These are phyloP conservation scores for Ilyonectria robusta DNA, from an alignment of 2,329 filamentous ascomycete genomes.

Conservation along the genomic window DNA sequence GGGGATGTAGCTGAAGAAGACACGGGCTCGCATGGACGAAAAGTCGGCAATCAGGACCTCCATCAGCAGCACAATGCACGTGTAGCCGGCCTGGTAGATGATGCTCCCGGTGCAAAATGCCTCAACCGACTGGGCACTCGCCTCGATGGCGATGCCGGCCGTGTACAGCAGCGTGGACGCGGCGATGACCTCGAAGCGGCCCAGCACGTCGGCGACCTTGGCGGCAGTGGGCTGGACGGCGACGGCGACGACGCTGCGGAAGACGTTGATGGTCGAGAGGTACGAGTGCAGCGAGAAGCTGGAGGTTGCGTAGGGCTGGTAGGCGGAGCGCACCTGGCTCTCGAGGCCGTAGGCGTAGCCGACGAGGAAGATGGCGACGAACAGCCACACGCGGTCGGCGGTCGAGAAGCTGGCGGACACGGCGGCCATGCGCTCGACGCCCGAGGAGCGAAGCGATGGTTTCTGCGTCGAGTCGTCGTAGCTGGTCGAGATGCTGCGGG, in stretches of 20 bases:
- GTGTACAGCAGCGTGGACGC: conserved; percentile 71
- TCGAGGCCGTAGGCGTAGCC: conserved; percentile 74
- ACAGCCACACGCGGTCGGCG: conserved; percentile 65
- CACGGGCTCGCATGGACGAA: conserved; percentile 70
- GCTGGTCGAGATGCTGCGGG: neutral
- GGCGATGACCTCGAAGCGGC: conserved; percentile 70
- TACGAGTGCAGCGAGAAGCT: conserved; percentile 67
- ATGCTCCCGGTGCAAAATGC: conserved; percentile 68
- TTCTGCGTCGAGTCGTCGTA: conserved; percentile 20
- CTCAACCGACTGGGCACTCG: conserved; percentile 62
- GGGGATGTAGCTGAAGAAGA: conserved; percentile 75
- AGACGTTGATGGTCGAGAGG: conserved; percentile 70
- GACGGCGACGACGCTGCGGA: conserved; percentile 72
- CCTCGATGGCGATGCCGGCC: conserved; percentile 67
- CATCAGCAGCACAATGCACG: conserved; percentile 68
- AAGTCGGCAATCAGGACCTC: conserved; percentile 74
- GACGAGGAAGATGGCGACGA: conserved; percentile 70
- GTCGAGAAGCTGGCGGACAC: conserved; percentile 62
- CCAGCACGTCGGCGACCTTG: conserved; percentile 75
- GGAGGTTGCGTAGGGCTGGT: conserved; percentile 69
- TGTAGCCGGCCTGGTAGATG: conserved; percentile 73
- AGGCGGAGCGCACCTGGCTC: conserved; percentile 64
- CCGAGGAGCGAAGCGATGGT: conserved; percentile 46
- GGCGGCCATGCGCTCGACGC: conserved; percentile 67
- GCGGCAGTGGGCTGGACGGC: conserved; percentile 71